phyloP scores from a whole-genome alignment of 148 eudicot genomes.

The Chenopodium berlandieri region DNA sequence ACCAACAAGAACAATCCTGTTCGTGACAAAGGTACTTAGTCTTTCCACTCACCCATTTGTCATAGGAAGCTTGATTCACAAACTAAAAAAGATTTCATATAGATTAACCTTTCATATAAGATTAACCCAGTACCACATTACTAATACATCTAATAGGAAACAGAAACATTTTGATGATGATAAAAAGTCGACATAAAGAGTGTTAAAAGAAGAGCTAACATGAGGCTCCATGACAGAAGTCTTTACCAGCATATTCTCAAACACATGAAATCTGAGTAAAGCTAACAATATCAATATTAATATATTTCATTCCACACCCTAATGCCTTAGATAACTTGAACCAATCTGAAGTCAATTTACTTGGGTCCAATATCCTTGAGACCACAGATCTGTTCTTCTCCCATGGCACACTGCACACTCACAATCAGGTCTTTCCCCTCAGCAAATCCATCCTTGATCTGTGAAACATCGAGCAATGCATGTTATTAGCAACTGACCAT shows the following conservation, averaged over 20 bases:
- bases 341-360: neutral
- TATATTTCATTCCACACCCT: neutral
- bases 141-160: neutral
- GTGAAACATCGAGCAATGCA: conserved; percentile 9
- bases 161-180: neutral
- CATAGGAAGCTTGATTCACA: no score
- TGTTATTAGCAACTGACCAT: neutral
- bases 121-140: neutral
- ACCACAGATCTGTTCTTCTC: conserved; percentile 72
- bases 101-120: neutral
- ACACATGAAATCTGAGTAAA: neutral
- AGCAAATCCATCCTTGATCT: conserved; percentile 63
- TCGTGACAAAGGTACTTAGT: no score
- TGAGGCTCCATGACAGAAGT: neutral
- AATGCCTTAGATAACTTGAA: neutral
- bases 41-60: no score
- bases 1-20: no score
- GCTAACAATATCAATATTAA: neutral
- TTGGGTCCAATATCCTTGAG: conserved; percentile 73
- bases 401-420: conserved; percentile 67
- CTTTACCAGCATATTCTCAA: neutral
- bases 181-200: neutral
- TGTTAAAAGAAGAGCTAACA: neutral
- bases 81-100: neutral
- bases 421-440: conserved; percentile 70